Conservation (phyloP, 2,329 filamentous ascomycete species). For the Colletotrichum scovillei region DNA sequence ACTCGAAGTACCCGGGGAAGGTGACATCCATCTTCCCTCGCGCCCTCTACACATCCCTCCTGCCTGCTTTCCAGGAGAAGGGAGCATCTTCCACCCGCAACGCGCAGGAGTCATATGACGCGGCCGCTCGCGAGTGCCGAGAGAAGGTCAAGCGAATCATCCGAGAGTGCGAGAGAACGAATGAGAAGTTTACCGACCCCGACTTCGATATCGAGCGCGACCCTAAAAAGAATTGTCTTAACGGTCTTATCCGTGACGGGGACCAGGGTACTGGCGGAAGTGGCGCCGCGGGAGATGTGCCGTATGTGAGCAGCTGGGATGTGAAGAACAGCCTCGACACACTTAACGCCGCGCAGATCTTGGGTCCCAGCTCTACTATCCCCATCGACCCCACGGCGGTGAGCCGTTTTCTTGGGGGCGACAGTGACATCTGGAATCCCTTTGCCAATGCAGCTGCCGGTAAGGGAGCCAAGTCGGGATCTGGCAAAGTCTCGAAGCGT, state of each 20-base stretch:
- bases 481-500: slow-evolving; percentile 1
- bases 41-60: slow-evolving; percentile 49
- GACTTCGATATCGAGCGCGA: slow-evolving; percentile 58
- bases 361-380: slow-evolving; percentile 37
- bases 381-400: slow-evolving; percentile 38
- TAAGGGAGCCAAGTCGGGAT: background rate
- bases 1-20: slow-evolving; percentile 53
- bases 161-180: slow-evolving; percentile 55
- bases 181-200: slow-evolving; percentile 57
- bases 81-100: slow-evolving; percentile 60
- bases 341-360: slow-evolving; percentile 37
- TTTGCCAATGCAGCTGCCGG: background rate
- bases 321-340: slow-evolving; percentile 40
- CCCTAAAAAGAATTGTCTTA: slow-evolving; percentile 49
- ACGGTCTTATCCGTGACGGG: slow-evolving; percentile 41
- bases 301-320: slow-evolving; percentile 37
- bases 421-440: background rate
- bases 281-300: slow-evolving; percentile 12
- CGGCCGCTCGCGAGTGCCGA: slow-evolving; percentile 52
- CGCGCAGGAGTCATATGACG: slow-evolving; percentile 54
- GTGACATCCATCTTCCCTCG: slow-evolving; percentile 58
- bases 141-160: slow-evolving; percentile 53
- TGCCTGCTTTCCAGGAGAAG: slow-evolving; percentile 40
- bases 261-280: slow-evolving; percentile 3
- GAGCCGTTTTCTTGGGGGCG: slow-evolving; percentile 35